Percentiles rank a stretch among this genome's conserved stretches.
phyloP scores from a whole-genome alignment of 2,329 filamentous ascomycete species.

The Lachnellula cervina region DNA sequence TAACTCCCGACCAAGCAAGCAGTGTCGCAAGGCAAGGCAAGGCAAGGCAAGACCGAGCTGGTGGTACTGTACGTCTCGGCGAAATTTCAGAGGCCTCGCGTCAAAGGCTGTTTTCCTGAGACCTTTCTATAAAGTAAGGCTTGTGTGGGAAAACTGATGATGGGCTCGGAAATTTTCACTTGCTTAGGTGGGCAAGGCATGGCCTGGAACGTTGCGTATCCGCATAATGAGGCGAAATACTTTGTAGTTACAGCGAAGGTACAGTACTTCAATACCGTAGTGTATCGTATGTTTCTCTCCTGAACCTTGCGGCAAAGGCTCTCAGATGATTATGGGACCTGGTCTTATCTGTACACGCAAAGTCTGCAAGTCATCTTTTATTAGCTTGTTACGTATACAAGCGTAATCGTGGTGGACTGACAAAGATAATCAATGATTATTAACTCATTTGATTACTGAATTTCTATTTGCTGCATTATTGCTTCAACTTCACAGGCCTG shows the following conservation, averaged over 20 bases:
- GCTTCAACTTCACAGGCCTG: too few species aligned
- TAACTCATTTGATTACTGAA: background rate
- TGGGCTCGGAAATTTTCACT: too few species aligned
- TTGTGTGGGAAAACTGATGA: too few species aligned
- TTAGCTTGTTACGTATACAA: background rate
- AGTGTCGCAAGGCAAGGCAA: too few species aligned
- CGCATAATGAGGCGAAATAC: background rate
- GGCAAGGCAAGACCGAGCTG: too few species aligned
- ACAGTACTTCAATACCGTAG: background rate
- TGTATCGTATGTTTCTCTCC: background rate
- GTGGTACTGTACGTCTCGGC: background rate
- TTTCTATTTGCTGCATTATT: background rate
- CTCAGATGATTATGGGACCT: background rate
- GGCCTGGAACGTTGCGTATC: background rate
- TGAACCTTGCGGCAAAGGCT: background rate
- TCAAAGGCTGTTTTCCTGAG: background rate
- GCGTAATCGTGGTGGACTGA: background rate
- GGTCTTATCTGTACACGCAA: background rate
- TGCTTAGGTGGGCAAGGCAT: background rate
- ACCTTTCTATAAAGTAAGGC: background rate
- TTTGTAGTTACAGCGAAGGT: constrained; percentile 6
- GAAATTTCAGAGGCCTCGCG: constrained; percentile 8
- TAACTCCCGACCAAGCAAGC: too few species aligned
- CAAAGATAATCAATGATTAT: background rate
- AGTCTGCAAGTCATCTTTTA: background rate